phyloP scores from a whole-genome alignment of 805 yeast genomes.

The Schizosaccharomyces cryophilus region DNA sequence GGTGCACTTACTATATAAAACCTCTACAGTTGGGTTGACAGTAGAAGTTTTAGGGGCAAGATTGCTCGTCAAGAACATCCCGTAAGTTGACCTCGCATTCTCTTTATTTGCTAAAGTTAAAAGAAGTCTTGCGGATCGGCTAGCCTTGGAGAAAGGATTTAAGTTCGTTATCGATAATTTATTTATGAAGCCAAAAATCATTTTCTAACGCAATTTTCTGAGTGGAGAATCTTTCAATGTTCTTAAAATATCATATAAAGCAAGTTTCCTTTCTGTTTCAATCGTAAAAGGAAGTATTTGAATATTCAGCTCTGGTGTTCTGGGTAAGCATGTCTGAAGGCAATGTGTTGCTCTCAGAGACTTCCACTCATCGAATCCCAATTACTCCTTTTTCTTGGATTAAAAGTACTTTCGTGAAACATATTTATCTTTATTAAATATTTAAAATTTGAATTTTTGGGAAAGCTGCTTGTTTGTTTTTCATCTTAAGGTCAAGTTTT shows the following conservation, averaged over 20 bases:
- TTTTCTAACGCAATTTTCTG: background rate
- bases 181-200: background rate
- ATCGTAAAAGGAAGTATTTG: no score
- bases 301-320: no score
- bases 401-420: no score
- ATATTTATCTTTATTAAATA: no score
- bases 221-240: no score
- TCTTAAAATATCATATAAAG: no score
- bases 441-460: no score
- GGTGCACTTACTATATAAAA: background rate
- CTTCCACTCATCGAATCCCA: no score
- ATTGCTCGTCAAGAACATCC: background rate
- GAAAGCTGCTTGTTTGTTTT: background rate
- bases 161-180: background rate
- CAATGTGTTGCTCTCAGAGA: no score
- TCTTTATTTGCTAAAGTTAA: background rate
- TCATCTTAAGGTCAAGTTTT: background rate
- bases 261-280: no score
- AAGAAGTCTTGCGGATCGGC: background rate
- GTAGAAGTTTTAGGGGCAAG: background rate
- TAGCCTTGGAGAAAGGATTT: background rate
- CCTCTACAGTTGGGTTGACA: background rate
- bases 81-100: background rate
- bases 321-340: no score
- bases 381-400: no score